Evolutionary conservation across 2,329 filamentous ascomycete genomes (phyloP), one percentile per base, ranked within the genome.

Genomic region (Gnomoniopsis smithogilvyi): DNA sequence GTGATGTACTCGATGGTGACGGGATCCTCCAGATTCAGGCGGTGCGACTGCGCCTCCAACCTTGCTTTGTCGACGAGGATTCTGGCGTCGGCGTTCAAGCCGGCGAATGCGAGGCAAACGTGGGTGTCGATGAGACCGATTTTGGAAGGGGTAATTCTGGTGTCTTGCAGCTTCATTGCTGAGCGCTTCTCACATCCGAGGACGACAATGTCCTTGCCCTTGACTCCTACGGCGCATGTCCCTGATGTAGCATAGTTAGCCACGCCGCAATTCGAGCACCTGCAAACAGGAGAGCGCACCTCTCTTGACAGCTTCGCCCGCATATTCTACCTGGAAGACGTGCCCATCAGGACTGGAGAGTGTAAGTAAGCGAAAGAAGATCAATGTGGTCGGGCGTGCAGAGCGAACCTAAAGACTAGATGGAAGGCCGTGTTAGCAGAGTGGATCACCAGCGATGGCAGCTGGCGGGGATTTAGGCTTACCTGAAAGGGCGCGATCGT

Each of bases 281-380:
- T 17, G n/a, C 17, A 17, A 15, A 53, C 38, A 36, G 48, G 50
- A 58, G 34, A 50, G 68, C 73, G 61, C 79, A 95, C 94, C 95
- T 92, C 95, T 82, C 84, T 99, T 99, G 67, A 99, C 95, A 67
- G 95, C 95, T 80, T 99, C 95, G 67, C 96, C 90, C 58, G 95
- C 95, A 85, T 99, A 99, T 84, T 99, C 95, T 71, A 99, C 95
- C 79, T 99, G 95, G 80, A 99, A 99, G 70, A 99, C 95, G 81
- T 99, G 95, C 78, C 95, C 95, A 79, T 99, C 95, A 71, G 95
- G 95, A 85, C 94, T 98, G 72, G 51, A 59, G 22, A 34, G 26
- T 45, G 55, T 61, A n/a, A 63, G 55, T 58, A 49, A 19, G 17
- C 43, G n/a, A 45, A 12, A 24, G 41, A 26, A 3, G 6, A 17